Conservation (phyloP, 2,329 filamentous ascomycete species). For the Ophiosphaerella korrae region DNA sequence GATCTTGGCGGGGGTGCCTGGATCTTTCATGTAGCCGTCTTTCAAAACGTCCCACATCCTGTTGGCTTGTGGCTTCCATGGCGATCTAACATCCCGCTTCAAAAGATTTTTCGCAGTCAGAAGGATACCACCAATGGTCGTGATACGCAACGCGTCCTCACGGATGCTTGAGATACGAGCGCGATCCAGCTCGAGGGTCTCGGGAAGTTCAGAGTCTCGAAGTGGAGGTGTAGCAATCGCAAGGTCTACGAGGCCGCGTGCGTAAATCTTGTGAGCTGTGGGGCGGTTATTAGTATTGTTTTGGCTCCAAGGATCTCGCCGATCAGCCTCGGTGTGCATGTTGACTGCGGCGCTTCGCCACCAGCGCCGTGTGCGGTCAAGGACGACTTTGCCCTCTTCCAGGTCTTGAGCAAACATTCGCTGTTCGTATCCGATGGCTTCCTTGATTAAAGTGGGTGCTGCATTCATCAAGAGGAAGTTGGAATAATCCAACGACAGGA, state of each 20-base stretch:
- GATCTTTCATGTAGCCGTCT: slow-evolving; percentile 61
- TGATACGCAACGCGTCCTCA: slow-evolving; percentile 65
- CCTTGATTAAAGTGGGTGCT: slow-evolving; percentile 72
- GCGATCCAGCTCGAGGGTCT: slow-evolving; percentile 73
- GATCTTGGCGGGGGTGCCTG: slow-evolving; percentile 52
- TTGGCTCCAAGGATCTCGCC: slow-evolving; percentile 70
- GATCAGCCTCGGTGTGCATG: slow-evolving; percentile 67
- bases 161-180: slow-evolving; percentile 66
- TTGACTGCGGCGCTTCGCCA: slow-evolving; percentile 70
- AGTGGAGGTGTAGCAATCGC: slow-evolving; percentile 70
- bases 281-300: slow-evolving; percentile 62
- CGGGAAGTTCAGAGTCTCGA: slow-evolving; percentile 64
- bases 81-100: slow-evolving; percentile 76
- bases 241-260: slow-evolving; percentile 74
- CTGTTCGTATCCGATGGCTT: slow-evolving; percentile 75
- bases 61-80: slow-evolving; percentile 75
- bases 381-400: slow-evolving; percentile 58
- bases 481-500: slow-evolving; percentile 79
- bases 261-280: slow-evolving; percentile 72
- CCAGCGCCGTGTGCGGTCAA: slow-evolving; percentile 66
- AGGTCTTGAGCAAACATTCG: slow-evolving; percentile 71
- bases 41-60: slow-evolving; percentile 74
- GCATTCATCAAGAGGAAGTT: slow-evolving; percentile 78
- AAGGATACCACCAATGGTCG: slow-evolving; percentile 74
- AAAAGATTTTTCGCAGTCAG: slow-evolving; percentile 82